Evolutionary conservation across 2,329 filamentous ascomycete genomes (phyloP).

Genomic region (Aspergillus arachidicola): DNA sequence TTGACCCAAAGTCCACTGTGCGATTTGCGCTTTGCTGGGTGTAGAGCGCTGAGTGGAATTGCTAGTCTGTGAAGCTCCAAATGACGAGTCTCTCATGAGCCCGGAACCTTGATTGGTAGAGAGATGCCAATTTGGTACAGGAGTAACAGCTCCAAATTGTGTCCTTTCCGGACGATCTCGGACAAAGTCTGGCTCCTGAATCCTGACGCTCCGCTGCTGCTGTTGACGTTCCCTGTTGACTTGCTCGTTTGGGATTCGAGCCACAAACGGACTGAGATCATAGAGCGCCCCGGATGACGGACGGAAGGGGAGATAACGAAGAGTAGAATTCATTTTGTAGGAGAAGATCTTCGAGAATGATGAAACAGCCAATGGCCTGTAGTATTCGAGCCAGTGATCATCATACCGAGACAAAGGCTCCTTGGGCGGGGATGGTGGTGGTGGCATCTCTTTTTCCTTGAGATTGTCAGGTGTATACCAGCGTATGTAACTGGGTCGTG

Average conservation of each 20-base stretch:
- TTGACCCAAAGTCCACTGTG: constrained; percentile 86
- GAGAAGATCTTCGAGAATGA: constrained; percentile 91
- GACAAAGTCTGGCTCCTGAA: constrained; percentile 61
- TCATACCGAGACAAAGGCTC: constrained; percentile 64
- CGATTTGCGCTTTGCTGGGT: constrained; percentile 74
- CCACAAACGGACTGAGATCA: constrained; percentile 85
- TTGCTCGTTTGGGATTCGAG: constrained; percentile 62
- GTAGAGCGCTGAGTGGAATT: constrained; percentile 40
- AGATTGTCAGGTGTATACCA: constrained; percentile 83
- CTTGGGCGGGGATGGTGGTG: constrained; percentile 35
- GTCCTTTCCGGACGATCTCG: constrained; percentile 45
- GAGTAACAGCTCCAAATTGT: not conserved
- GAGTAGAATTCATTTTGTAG: constrained; percentile 87
- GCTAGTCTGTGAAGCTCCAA: constrained; percentile 27
- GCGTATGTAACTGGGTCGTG: constrained; percentile 73
- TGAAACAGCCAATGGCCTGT: constrained; percentile 82
- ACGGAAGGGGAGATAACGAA: constrained; percentile 78
- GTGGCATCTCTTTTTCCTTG: constrained; percentile 62
- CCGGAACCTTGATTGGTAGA: constrained; percentile 44
- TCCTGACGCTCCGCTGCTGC: constrained; percentile 61
- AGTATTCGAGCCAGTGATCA: constrained; percentile 98
- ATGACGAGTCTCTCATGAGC: constrained; percentile 57
- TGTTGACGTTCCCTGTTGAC: constrained; percentile 61
- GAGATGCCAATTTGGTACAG: constrained; percentile 7
- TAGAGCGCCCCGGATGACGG: constrained; percentile 69